These are phyloP conservation scores for Athelia sp. DNA, from an alignment of 1,284 basidiomycete species.

Conservation along the genomic window DNA sequence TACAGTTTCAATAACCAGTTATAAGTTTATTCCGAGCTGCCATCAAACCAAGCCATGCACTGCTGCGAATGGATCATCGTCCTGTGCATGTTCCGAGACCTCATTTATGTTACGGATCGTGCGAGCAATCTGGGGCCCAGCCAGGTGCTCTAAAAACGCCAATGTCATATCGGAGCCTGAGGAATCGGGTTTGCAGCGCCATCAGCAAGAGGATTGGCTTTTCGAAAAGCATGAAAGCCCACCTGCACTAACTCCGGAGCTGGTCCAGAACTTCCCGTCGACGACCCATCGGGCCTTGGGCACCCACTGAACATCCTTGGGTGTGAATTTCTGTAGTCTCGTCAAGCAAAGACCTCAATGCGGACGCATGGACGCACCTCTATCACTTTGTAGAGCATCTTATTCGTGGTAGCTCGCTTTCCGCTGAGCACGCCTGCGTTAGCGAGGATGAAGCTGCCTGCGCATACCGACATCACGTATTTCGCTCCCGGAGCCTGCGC, in stretches of 20 bases:
- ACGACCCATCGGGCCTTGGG: slow-evolving; percentile 28
- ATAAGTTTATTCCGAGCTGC: no score
- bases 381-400: slow-evolving; percentile 13
- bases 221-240: no score
- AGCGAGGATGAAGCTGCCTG: slow-evolving; percentile 19
- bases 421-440: slow-evolving; percentile 19
- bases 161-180: slow-evolving; percentile 24
- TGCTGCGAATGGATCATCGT: slow-evolving; percentile 20
- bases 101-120: slow-evolving; percentile 14
- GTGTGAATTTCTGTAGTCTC: no score
- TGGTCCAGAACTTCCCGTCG: slow-evolving; percentile 26
- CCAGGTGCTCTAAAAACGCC: slow-evolving; percentile 20
- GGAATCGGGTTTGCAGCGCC: no score
- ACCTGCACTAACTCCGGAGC: slow-evolving; percentile 26
- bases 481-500: slow-evolving; percentile 19
- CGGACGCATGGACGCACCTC: slow-evolving; percentile 10
- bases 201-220: no score
- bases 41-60: slow-evolving; percentile 15
- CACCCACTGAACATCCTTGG: slow-evolving; percentile 22
- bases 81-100: slow-evolving; percentile 10
- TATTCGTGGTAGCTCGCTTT: slow-evolving; percentile 24
- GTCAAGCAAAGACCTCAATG: neutral
- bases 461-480: slow-evolving; percentile 21
- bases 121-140: slow-evolving; percentile 11
- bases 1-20: no score